Base-by-base conservation (phyloP, 1,284 basidiomycete species). In the Phlebopus sp. region DNA sequence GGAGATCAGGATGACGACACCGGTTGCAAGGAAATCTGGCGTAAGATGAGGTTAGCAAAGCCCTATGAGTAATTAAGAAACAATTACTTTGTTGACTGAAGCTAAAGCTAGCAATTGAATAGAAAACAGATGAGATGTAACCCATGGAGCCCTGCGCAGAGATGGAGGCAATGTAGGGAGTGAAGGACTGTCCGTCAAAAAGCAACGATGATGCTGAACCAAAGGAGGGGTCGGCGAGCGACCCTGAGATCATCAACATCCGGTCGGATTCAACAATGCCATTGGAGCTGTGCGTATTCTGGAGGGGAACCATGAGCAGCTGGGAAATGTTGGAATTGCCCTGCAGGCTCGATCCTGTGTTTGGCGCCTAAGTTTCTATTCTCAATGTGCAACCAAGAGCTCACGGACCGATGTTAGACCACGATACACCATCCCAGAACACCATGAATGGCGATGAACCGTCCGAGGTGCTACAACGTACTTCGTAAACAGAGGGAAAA, bases 1-100 rank as follows among this genome's bases (percentile, higher is more conserved):
- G 4, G 93, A 96, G 57, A 99, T 95, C 34, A 98, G 79, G 53
- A 99, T 97, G 47, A 99, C 92, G 32, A 98, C 79, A 2, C 95
- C 97, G 19, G 85, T 83, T 1, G 93, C 92, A 44, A 97, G 81
- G 77, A 87, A 90, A 64, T 84, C 92, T 92, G 55, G 5, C 49
- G 27, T 44, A 13, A 36, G 25, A 29, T 55, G n/a, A 54, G 43
- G 43, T 66, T 37, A 67, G 50, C 9, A 10, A 17, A n/a, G 14
- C 32, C 6, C 11, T 18, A n/a, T 3, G 8, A 0, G 17, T 17
- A 1, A 13, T 9, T 13, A 15, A 7, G 18, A 32, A 39, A 34
- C 23, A 75, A 89, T 74, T 59, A 91, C 89, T 78, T 43, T 72
- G 75, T 58, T 84, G 81, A 39, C 62, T 72, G 67, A 94, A 94